A percentile compares a stretch with the other conserved stretches of the same genome.
phyloP scores from a whole-genome alignment of 164 flowering plant genomes.

The Tetrastigma voinierianum region DNA sequence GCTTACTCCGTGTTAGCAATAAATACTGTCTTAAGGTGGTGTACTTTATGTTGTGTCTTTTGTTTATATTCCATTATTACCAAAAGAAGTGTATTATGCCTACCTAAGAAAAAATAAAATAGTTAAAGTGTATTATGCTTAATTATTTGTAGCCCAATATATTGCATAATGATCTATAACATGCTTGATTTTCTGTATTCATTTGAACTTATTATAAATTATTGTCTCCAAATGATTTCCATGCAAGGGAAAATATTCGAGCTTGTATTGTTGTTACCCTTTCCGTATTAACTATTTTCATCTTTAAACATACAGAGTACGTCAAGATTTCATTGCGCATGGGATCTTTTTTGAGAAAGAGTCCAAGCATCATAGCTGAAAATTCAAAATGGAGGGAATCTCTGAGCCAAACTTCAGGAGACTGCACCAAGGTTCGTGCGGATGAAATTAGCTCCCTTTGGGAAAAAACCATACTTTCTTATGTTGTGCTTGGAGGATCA shows the following conservation, averaged over 20 bases:
- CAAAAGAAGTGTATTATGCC: no score
- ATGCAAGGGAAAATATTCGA: neutral
- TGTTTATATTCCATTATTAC: no score
- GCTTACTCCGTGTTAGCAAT: no score
- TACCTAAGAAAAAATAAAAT: no score
- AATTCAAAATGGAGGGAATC: neutral
- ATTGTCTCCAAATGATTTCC: neutral
- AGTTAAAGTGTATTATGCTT: no score
- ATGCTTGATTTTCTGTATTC: neutral
- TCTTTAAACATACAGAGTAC: neutral
- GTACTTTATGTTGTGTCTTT: no score
- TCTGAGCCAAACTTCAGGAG: neutral
- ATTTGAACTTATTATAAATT: neutral
- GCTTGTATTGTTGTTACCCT: neutral
- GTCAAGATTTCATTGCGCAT: neutral
- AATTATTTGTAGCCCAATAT: no score
- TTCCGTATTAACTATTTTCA: neutral
- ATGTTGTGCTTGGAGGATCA: conserved; percentile 15
- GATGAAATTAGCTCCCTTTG: conserved; percentile 28
- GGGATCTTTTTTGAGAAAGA: neutral
- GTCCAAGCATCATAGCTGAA: neutral
- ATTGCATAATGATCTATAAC: no score
- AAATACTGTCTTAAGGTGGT: no score
- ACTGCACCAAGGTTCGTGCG: conserved; percentile 9
- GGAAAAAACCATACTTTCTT: conserved; percentile 36